Conservation (phyloP, 2,329 filamentous ascomycete genomes). For the Tolypocladium ovalisporum region DNA sequence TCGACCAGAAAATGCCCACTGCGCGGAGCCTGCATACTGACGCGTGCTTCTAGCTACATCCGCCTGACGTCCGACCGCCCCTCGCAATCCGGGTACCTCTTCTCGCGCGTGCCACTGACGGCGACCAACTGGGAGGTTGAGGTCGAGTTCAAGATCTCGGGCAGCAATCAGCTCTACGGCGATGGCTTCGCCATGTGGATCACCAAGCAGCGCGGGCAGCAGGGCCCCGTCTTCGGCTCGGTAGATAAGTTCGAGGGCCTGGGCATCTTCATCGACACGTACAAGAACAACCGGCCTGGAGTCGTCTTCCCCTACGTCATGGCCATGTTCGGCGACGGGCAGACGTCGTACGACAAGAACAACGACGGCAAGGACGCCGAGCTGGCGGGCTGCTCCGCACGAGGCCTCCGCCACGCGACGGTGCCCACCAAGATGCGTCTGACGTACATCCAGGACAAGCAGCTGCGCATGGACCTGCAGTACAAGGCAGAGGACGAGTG, state of each 20-base stretch:
- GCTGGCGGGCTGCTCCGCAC: constrained; percentile 86
- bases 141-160: constrained; percentile 89
- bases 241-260: constrained; percentile 86
- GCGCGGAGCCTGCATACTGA: background rate
- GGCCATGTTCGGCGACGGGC: constrained; percentile 93
- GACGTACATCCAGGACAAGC: constrained; percentile 96
- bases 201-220: constrained; percentile 77
- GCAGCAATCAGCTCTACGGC: constrained; percentile 80
- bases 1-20: background rate
- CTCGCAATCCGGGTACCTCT: constrained; percentile 87
- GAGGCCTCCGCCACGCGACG: constrained; percentile 72
- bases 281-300: constrained; percentile 97
- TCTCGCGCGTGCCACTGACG: constrained; percentile 85
- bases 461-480: constrained; percentile 79
- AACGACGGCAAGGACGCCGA: constrained; percentile 92
- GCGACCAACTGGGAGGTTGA: constrained; percentile 99
- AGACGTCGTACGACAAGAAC: constrained; percentile 81
- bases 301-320: constrained; percentile 96
- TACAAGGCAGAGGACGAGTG: constrained; percentile 88
- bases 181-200: constrained; percentile 98
- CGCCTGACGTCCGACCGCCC: constrained; percentile 83
- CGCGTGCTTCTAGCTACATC: constrained; percentile 58
- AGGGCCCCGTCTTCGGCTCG: constrained; percentile 79
- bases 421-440: constrained; percentile 77
- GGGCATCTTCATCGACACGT: constrained; percentile 94